Evolutionary conservation across 2,329 filamentous ascomycete species (phyloP), one percentile per base, ranked within the genome.

Genomic region (Aspergillus piperis): DNA sequence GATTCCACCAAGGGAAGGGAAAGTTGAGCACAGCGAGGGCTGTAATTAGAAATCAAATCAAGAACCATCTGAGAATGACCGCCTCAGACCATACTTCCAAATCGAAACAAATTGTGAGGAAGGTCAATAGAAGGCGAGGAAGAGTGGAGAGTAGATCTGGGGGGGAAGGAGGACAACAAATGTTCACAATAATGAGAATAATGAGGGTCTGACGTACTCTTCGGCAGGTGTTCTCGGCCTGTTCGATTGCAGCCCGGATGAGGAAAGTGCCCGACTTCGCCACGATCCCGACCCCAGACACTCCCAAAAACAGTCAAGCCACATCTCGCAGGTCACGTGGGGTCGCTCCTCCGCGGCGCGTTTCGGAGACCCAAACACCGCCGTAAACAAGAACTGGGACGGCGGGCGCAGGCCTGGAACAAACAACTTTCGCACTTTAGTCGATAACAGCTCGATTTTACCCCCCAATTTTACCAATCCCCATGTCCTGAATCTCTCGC

Each of bases 1-100:
- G 59, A 63, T 32, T 68, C 36, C 55, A 57, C 36, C 23, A 50
- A 60, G 36, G 52, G 58, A 61, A 67, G 66, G 38, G 65, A 67
- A 65, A 61, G 69, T 62, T 67, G 67, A 66, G 60, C 66, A 64
- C 62, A 62, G 72, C 69, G 66, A 64, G 56, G 61, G 65, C 61
- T 61, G 60, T 55, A 62, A 57, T 62, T 61, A 42, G 38, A 7
- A 41, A 57, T 41, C 32, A 58, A 59, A 60, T 66, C 64, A 68
- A 63, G 51, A 49, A 58, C 50, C 50, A 67, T 62, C 47, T 30
- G 48, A 60, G 39, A 56, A 50, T 36, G 17, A 59, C 57, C 51
- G 44, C 21, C 36, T 69, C 62, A 68, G 47, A 71, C 55, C 70
- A 74, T 72, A 59, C 36, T 68, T 65, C 55, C 53, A 53, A 59